These are phyloP conservation scores for Xylaria sp. DNA, from an alignment of 2,329 filamentous ascomycete species.

Conservation along the genomic window DNA sequence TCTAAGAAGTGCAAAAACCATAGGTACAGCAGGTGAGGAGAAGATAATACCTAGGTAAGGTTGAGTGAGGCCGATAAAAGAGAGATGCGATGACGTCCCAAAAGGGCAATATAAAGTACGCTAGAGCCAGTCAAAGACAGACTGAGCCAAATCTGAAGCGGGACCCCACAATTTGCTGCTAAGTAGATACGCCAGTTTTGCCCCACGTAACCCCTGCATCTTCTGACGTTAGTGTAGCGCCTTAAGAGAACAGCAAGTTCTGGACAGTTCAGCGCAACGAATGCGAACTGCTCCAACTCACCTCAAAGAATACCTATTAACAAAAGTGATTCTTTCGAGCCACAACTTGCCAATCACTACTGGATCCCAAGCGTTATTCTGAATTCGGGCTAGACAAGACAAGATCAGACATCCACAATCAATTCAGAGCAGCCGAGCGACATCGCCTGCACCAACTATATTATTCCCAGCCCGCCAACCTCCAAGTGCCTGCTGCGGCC, in stretches of 20 bases:
- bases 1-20: not conserved
- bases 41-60: no score
- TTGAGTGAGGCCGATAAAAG: conserved; percentile 22
- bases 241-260: not conserved
- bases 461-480: conserved; percentile 6
- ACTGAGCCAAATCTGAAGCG: not conserved
- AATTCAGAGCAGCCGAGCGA: conserved; percentile 7
- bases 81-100: conserved; percentile 17
- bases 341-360: not conserved
- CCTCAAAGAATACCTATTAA: conserved; percentile 6
- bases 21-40: not conserved
- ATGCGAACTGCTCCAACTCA: conserved; percentile 4
- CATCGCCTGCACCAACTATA: conserved; percentile 15
- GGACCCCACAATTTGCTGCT: not conserved
- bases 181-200: not conserved
- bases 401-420: not conserved
- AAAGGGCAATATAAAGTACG: conserved; percentile 28
- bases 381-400: not conserved
- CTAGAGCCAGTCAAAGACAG: conserved; percentile 16
- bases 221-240: not conserved
- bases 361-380: not conserved
- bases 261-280: conserved; percentile 14
- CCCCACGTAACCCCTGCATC: conserved; percentile 8
- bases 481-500: conserved; percentile 9
- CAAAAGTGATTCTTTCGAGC: conserved; percentile 7